These are phyloP conservation scores for Nitzschia palea DNA, from an alignment of 108 stramenopile species.

Conservation along the genomic window DNA sequence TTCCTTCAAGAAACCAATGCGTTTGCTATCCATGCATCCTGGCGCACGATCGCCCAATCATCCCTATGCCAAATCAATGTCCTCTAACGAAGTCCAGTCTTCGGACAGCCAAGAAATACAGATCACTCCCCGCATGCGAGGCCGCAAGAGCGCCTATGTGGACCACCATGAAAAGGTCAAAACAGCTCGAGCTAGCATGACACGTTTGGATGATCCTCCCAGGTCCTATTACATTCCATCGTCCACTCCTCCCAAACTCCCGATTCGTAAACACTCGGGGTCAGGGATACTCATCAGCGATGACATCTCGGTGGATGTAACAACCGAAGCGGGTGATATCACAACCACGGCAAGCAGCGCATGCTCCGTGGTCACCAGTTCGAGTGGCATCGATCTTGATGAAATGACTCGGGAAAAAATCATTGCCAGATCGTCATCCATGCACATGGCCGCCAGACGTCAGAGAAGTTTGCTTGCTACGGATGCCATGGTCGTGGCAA, in stretches of 20 bases:
- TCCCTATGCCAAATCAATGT: neutral
- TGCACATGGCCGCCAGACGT: constrained; percentile 11
- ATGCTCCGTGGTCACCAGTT: neutral
- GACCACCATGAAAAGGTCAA: neutral
- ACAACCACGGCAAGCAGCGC: neutral
- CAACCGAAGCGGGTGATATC: neutral
- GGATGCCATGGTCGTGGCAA: no score
- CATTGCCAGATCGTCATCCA: constrained; percentile 17
- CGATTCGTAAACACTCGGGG: neutral
- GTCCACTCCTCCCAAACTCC: neutral
- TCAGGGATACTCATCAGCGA: neutral
- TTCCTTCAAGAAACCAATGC: neutral
- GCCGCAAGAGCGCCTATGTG: neutral
- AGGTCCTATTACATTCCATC: constrained; percentile 1
- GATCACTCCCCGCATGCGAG: neutral
- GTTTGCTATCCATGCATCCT: no score
- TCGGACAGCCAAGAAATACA: neutral
- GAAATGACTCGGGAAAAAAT: constrained; percentile 25
- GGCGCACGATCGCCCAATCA: neutral
- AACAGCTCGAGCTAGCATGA: neutral
- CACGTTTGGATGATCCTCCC: neutral
- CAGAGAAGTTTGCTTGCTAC: neutral
- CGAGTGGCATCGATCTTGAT: constrained; percentile 34
- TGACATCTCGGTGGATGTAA: neutral
- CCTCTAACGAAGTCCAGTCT: neutral